phyloP scores from a whole-genome alignment of 2,329 filamentous ascomycete genomes.

The Beauveria scarabaeidicola region DNA sequence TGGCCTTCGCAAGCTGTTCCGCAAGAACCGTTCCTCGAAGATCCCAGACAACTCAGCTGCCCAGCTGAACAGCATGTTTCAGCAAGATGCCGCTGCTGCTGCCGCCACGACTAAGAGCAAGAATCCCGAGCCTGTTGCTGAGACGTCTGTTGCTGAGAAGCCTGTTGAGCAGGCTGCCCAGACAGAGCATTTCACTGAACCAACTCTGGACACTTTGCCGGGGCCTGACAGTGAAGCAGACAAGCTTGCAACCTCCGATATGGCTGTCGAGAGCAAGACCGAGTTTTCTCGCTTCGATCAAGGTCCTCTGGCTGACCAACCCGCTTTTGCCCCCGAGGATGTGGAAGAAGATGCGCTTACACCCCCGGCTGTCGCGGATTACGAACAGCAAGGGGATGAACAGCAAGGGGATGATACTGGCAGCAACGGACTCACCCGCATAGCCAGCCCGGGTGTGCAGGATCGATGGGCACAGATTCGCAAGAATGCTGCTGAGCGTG shows the following conservation, averaged over 20 bases:
- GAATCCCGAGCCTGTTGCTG: constrained; percentile 16
- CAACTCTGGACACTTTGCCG: neutral
- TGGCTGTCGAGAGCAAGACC: constrained; percentile 49
- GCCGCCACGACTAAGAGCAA: constrained; percentile 16
- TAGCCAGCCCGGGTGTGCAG: constrained; percentile 32
- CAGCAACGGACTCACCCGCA: constrained; percentile 21
- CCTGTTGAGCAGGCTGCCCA: neutral
- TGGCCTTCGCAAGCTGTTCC: constrained; percentile 58
- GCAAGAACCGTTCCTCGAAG: constrained; percentile 53
- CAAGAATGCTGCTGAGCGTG: constrained; percentile 83
- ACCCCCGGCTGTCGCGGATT: constrained; percentile 44
- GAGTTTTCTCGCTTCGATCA: constrained; percentile 72
- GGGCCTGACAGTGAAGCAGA: constrained; percentile 27
- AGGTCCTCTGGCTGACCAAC: constrained; percentile 78
- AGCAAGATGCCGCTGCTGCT: constrained; percentile 22
- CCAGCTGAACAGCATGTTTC: constrained; percentile 44
- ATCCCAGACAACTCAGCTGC: constrained; percentile 43
- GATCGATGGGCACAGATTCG: constrained; percentile 95
- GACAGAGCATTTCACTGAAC: constrained; percentile 1
- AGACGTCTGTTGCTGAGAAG: neutral
- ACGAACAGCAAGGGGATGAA: constrained; percentile 13
- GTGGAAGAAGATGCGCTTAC: constrained; percentile 41
- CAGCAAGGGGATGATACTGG: neutral
- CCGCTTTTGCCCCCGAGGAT: constrained; percentile 65
- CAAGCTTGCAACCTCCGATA: constrained; percentile 52